A percentile compares a stretch with the other conserved stretches of the same genome.
Evolutionary conservation across 192 early-diverging fungal genomes (phyloP).

Genomic region (Kickxella alabastrina): DNA sequence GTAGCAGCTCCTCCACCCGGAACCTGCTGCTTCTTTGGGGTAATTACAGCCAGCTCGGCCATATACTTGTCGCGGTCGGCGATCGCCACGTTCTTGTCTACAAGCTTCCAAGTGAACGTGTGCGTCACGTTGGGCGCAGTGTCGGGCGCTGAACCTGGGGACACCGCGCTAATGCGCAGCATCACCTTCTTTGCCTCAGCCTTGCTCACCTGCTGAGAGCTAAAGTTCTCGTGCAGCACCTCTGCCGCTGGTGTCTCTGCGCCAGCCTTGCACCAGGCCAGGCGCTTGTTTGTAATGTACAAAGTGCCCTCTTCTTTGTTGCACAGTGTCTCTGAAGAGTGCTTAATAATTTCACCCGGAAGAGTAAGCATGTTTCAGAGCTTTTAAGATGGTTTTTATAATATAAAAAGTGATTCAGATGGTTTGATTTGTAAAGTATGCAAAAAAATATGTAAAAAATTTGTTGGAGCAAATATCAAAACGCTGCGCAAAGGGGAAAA

Average conservation of each 20-base stretch:
- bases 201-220: constrained; percentile 44
- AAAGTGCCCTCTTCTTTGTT: constrained; percentile 47
- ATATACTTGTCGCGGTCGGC: constrained; percentile 51
- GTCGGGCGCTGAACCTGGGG: constrained; percentile 24
- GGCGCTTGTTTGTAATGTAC: constrained; percentile 54
- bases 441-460: too few relatives aligned
- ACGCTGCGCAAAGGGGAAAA: too few relatives aligned
- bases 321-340: constrained; percentile 24
- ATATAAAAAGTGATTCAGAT: too few relatives aligned
- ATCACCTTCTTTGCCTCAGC: constrained; percentile 52
- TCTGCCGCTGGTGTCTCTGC: constrained; percentile 45
- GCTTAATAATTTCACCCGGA: constrained; percentile 26
- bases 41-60: constrained; percentile 25
- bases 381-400: too few relatives aligned
- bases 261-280: constrained; percentile 54
- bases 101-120: constrained; percentile 41
- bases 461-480: too few relatives aligned
- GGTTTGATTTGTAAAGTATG: too few relatives aligned
- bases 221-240: constrained; percentile 43
- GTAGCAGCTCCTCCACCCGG: constrained; percentile 1
- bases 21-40: constrained; percentile 7
- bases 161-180: constrained; percentile 48
- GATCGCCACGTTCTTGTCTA: constrained; percentile 48
- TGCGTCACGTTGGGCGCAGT: constrained; percentile 46
- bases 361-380: constrained; percentile 19